A percentile compares a stretch with the other conserved stretches of the same genome.
These are phyloP conservation scores for Rickenella mellea DNA, from an alignment of 768 basidiomycete genomes.

Conservation along the genomic window DNA sequence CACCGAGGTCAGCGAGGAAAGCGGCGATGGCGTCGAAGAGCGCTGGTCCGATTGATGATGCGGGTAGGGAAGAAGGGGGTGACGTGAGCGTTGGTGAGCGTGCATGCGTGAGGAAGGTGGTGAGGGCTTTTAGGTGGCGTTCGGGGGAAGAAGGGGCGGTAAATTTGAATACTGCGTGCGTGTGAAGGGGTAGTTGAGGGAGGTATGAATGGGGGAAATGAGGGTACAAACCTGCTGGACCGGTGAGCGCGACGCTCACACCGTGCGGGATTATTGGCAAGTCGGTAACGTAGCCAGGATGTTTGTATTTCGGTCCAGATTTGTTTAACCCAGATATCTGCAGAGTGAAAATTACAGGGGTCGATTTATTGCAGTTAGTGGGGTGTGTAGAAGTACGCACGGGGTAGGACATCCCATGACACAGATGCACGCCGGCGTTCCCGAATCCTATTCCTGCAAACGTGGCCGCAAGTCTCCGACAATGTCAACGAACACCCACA, in stretches of 20 bases:
- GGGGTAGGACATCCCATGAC: slow-evolving; percentile 85
- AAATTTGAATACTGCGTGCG: slow-evolving; percentile 72
- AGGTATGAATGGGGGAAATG: slow-evolving; percentile 6
- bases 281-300: slow-evolving; percentile 80
- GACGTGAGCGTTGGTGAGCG: slow-evolving; percentile 31
- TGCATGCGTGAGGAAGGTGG: slow-evolving; percentile 56
- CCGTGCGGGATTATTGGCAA: slow-evolving; percentile 93
- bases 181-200: slow-evolving; percentile 1
- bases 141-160: slow-evolving; percentile 90
- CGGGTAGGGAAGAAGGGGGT: slow-evolving; percentile 62
- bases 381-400: slow-evolving; percentile 35
- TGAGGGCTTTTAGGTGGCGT: slow-evolving; percentile 82
- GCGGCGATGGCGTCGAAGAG: slow-evolving; percentile 80
- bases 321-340: slow-evolving; percentile 94
- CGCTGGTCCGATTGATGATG: slow-evolving; percentile 68
- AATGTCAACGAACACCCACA: neutral
- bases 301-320: slow-evolving; percentile 84
- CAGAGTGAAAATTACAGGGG: slow-evolving; percentile 2
- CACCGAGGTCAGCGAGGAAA: slow-evolving; percentile 77
- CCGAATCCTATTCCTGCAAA: slow-evolving; percentile 96
- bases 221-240: slow-evolving; percentile 57
- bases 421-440: slow-evolving; percentile 86
- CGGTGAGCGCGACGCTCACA: slow-evolving; percentile 81
- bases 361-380: no score
- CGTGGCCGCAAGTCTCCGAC: slow-evolving; percentile 70